phyloP scores from a whole-genome alignment of 2,329 filamentous ascomycete species.

The Trichoderma polysporum region DNA sequence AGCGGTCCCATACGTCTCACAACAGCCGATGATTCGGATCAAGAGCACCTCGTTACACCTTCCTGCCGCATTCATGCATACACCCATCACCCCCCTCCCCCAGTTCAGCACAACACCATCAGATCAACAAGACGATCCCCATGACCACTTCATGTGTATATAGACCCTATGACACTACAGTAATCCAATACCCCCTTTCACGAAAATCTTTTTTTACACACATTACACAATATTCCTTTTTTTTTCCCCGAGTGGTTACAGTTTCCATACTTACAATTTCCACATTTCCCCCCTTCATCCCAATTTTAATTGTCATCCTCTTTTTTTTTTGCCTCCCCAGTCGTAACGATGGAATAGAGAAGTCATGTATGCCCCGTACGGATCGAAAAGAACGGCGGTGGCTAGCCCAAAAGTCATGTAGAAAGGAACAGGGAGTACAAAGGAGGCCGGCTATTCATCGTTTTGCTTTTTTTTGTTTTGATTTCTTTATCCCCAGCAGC shows the following conservation, averaged over 20 bases:
- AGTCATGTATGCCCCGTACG: slow-evolving; percentile 42
- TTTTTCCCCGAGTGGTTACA: slow-evolving; percentile 21
- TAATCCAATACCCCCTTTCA: slow-evolving; percentile 41
- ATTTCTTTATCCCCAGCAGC: slow-evolving; percentile 20
- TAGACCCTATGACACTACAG: slow-evolving; percentile 40
- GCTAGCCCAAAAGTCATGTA: slow-evolving; percentile 44
- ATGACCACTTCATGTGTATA: slow-evolving; percentile 41
- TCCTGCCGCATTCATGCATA: not conserved
- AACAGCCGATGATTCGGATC: not conserved
- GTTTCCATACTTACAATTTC: slow-evolving; percentile 20
- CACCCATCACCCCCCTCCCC: slow-evolving; percentile 14
- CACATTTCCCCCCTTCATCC: slow-evolving; percentile 4
- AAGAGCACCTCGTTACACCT: not conserved
- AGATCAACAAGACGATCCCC: slow-evolving; percentile 36
- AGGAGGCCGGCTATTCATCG: slow-evolving; percentile 34
- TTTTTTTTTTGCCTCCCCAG: slow-evolving; percentile 29
- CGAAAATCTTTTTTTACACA: slow-evolving; percentile 31
- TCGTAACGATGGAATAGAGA: slow-evolving; percentile 42
- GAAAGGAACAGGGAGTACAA: slow-evolving; percentile 41
- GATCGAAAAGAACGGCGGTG: slow-evolving; percentile 33
- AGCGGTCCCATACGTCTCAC: not conserved
- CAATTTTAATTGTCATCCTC: slow-evolving; percentile 29
- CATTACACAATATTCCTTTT: slow-evolving; percentile 29
- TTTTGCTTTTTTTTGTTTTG: slow-evolving; percentile 22
- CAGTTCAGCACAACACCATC: slow-evolving; percentile 30